Evolutionary conservation across 768 basidiomycete genomes (phyloP).

Genomic region (Boletellus ananas): DNA sequence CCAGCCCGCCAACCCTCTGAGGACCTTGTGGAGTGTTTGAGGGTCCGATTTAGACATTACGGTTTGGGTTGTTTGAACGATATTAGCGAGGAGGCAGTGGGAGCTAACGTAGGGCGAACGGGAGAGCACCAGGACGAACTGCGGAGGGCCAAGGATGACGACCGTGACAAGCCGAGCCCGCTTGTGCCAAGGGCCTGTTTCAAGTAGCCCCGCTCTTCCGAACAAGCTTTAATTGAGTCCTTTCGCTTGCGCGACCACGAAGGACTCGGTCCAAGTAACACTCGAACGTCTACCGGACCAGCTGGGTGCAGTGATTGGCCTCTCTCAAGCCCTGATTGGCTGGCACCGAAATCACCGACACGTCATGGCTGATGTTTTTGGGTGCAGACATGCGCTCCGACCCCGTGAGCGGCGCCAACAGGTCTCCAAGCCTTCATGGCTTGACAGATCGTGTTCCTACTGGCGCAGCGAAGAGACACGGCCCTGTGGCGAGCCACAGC

Average conservation of each 20-base stretch:
- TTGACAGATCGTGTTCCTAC: no score
- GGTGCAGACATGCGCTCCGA: no score
- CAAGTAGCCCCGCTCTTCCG: neutral
- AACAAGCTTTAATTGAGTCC: neutral
- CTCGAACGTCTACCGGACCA: no score
- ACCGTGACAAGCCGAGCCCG: neutral
- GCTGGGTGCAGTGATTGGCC: no score
- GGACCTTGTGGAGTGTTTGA: conserved; percentile 58
- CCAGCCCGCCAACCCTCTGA: conserved; percentile 67
- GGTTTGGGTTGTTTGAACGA: conserved; percentile 1
- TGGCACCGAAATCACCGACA: no score
- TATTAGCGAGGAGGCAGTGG: conserved; percentile 3
- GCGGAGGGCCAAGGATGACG: neutral
- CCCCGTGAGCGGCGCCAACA: no score
- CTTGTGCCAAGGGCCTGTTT: neutral
- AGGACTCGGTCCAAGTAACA: no score
- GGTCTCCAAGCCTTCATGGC: no score
- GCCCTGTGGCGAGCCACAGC: no score
- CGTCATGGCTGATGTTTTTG: no score
- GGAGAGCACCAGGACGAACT: neutral
- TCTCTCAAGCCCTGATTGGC: no score
- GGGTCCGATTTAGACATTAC: conserved; percentile 33
- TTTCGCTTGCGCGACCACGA: neutral
- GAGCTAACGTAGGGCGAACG: conserved; percentile 10
- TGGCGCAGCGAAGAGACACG: no score